Conservation (phyloP, 2,329 filamentous ascomycete species). For the Arachnopeziza araneosa region DNA sequence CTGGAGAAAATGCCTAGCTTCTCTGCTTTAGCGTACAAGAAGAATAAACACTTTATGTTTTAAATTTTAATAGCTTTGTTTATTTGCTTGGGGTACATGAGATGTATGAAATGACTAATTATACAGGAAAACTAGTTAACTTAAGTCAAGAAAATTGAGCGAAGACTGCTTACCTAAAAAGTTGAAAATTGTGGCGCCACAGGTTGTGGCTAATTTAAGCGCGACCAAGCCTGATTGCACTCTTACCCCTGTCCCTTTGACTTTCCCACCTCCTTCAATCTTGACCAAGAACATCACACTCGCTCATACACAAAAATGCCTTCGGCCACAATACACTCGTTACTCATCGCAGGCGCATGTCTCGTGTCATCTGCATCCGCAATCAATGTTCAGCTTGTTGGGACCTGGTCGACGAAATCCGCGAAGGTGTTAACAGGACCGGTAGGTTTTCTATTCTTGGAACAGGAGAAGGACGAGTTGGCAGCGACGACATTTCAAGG, state of each 20-base stretch:
- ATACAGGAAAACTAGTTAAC: too few relatives aligned
- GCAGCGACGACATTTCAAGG: slow-evolving; percentile 7
- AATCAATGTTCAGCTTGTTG: slow-evolving; percentile 48
- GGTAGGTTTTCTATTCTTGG: slow-evolving; percentile 41
- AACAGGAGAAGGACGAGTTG: slow-evolving; percentile 13
- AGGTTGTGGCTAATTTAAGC: neutral
- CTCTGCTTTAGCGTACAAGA: too few relatives aligned
- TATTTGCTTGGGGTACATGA: too few relatives aligned
- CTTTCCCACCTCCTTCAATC: slow-evolving; percentile 4
- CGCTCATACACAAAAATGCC: slow-evolving; percentile 24
- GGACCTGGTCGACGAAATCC: slow-evolving; percentile 69
- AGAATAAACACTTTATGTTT: too few relatives aligned
- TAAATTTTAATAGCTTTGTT: too few relatives aligned
- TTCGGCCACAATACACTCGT: slow-evolving; percentile 29
- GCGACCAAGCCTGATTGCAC: neutral
- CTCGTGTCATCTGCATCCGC: slow-evolving; percentile 31
- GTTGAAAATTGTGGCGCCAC: neutral
- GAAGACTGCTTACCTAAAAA: too few relatives aligned
- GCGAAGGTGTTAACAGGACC: slow-evolving; percentile 63
- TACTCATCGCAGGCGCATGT: slow-evolving; percentile 31
- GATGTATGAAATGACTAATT: too few relatives aligned
- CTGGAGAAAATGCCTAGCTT: too few relatives aligned
- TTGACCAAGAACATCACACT: slow-evolving; percentile 9
- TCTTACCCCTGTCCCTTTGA: slow-evolving; percentile 6
- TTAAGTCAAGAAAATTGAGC: too few relatives aligned